Conservation (phyloP, 768 basidiomycete genomes). For the Sistotremastrum niveocremeum region DNA sequence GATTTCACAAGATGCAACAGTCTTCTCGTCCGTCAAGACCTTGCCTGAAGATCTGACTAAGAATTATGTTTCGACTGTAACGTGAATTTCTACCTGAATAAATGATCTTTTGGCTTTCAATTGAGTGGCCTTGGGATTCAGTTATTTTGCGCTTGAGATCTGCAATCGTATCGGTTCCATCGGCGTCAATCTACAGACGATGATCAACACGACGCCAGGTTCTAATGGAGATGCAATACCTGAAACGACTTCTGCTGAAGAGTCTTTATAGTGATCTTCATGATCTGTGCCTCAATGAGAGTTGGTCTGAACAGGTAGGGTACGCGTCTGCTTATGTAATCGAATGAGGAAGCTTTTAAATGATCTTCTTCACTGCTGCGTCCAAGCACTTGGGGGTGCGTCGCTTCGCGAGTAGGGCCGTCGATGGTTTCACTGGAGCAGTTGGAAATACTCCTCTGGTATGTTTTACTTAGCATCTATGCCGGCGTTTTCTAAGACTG, state of each 20-base stretch:
- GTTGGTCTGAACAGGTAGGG: not conserved
- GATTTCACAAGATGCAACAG: conserved; percentile 76
- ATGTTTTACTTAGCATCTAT: conserved; percentile 12
- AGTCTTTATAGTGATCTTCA: conserved; percentile 94
- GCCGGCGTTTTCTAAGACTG: not conserved
- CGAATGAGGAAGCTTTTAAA: too few relatives aligned
- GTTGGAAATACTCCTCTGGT: conserved; percentile 93
- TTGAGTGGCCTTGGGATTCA: conserved; percentile 58
- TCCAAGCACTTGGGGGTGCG: not conserved
- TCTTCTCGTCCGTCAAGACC: conserved; percentile 80
- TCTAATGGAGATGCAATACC: conserved; percentile 21
- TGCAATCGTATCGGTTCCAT: conserved; percentile 58
- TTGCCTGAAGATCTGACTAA: conserved; percentile 45
- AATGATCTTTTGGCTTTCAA: conserved; percentile 80
- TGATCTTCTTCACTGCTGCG: too few relatives aligned
- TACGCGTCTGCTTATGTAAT: not conserved
- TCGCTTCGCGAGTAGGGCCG: conserved; percentile 26
- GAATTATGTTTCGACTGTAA: conserved; percentile 2
- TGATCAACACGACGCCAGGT: too few relatives aligned
- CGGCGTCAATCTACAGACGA: conserved; percentile 53
- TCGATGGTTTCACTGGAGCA: conserved; percentile 74
- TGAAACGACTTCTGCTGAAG: conserved; percentile 87
- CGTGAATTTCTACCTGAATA: conserved; percentile 53
- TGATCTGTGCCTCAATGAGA: conserved; percentile 24
- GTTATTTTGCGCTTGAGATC: conserved; percentile 77